phyloP scores from a whole-genome alignment of 2,329 filamentous ascomycete genomes.

The Aspergillus sp. region DNA sequence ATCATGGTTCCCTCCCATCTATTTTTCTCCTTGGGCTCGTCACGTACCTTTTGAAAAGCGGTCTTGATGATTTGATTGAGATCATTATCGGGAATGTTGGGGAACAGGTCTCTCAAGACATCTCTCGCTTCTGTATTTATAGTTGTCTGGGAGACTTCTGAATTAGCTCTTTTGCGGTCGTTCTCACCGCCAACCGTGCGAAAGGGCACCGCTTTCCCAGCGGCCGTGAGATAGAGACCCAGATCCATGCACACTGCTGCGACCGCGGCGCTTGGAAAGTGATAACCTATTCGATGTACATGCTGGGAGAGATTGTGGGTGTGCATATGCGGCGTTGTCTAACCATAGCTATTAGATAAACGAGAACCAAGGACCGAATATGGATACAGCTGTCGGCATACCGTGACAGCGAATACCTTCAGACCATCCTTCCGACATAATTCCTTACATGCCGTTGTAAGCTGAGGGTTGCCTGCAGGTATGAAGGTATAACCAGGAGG shows the following conservation, averaged over 20 bases:
- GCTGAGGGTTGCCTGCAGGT: slow-evolving; percentile 59
- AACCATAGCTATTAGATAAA: slow-evolving; percentile 20
- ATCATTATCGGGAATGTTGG: slow-evolving; percentile 62
- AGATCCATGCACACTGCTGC: slow-evolving; percentile 56
- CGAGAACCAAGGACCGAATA: slow-evolving; percentile 1
- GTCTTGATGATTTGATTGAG: slow-evolving; percentile 60
- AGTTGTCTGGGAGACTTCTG: slow-evolving; percentile 45
- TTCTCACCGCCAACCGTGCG: slow-evolving; percentile 30
- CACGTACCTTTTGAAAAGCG: slow-evolving; percentile 59
- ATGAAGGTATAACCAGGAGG: slow-evolving; percentile 64
- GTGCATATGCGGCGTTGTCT: slow-evolving; percentile 54
- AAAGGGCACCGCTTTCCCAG: slow-evolving; percentile 49
- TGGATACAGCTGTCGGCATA: slow-evolving; percentile 41
- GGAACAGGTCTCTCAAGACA: slow-evolving; percentile 63
- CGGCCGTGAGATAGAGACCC: slow-evolving; percentile 48
- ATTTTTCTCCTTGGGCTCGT: not conserved
- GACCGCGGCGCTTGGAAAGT: slow-evolving; percentile 63
- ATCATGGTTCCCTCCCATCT: not conserved
- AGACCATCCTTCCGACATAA: slow-evolving; percentile 56
- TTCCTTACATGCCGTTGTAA: slow-evolving; percentile 63
- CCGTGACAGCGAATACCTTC: slow-evolving; percentile 61
- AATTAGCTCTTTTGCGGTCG: slow-evolving; percentile 26
- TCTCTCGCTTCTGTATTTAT: slow-evolving; percentile 60
- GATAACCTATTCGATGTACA: slow-evolving; percentile 63
- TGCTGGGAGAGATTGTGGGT: slow-evolving; percentile 60